These are phyloP conservation scores for Apiospora malaysiana DNA, from an alignment of 2,329 filamentous ascomycete species.

Conservation along the genomic window DNA sequence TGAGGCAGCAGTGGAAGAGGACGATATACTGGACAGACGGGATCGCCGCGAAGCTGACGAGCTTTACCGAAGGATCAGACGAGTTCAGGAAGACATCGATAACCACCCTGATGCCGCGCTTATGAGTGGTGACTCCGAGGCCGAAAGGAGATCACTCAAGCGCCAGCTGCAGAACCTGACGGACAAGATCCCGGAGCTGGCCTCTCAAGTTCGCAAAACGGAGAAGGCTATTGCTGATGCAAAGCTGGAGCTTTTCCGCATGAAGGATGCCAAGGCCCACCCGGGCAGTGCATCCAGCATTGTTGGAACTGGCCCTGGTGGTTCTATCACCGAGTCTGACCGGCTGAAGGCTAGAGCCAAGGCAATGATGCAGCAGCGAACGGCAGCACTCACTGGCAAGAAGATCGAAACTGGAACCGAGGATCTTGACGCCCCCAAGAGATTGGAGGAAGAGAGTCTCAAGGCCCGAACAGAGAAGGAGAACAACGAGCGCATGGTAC, in stretches of 20 bases:
- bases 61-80: conserved; percentile 88
- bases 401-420: conserved; percentile 73
- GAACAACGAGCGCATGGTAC: conserved; percentile 94
- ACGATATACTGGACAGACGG: conserved; percentile 87
- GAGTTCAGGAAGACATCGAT: conserved; percentile 94
- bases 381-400: conserved; percentile 88
- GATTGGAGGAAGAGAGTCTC: conserved; percentile 86
- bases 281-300: conserved; percentile 81
- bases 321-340: conserved; percentile 89
- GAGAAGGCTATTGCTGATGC: conserved; percentile 94
- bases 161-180: conserved; percentile 88
- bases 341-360: conserved; percentile 93
- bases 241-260: conserved; percentile 87
- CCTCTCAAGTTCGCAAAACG: conserved; percentile 87
- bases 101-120: conserved; percentile 79
- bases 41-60: conserved; percentile 94
- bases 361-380: conserved; percentile 98
- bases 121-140: conserved; percentile 78
- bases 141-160: conserved; percentile 83
- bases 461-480: conserved; percentile 85
- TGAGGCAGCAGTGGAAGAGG: conserved; percentile 86
- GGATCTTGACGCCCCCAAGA: conserved; percentile 78
- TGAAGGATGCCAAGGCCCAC: conserved; percentile 91
- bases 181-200: conserved; percentile 88
- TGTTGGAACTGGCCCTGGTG: conserved; percentile 91